Evolutionary conservation across 768 basidiomycete genomes (phyloP).

Genomic region (Collybiopsis confluens): DNA sequence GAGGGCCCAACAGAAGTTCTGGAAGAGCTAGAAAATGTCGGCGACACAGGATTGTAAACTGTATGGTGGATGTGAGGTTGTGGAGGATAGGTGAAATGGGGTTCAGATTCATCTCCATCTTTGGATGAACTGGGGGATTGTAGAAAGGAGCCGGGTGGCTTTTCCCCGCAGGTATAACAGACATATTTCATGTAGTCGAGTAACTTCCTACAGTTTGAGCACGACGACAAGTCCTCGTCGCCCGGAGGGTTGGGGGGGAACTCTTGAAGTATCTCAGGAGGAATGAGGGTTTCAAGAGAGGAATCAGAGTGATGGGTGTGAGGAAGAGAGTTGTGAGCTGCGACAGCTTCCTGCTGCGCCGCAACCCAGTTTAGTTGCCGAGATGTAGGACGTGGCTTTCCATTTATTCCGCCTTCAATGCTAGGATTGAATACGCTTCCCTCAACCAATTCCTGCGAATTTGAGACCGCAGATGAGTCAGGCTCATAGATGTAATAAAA

Average conservation of each 20-base stretch:
- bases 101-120: constrained; percentile 30
- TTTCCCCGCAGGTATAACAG: constrained; percentile 85
- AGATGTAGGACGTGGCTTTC: constrained; percentile 53
- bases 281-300: constrained; percentile 26
- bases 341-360: constrained; percentile 38
- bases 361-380: constrained; percentile 66
- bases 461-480: constrained; percentile 43
- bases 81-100: constrained; percentile 28
- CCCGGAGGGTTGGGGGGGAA: constrained; percentile 47
- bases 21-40: constrained; percentile 29
- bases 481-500: constrained; percentile 72
- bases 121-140: constrained; percentile 28
- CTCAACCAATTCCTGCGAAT: constrained; percentile 51
- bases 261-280: constrained; percentile 50
- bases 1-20: constrained; percentile 28
- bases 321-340: constrained; percentile 5
- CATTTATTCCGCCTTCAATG: constrained; percentile 25
- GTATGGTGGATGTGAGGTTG: constrained; percentile 23
- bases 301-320: constrained; percentile 26
- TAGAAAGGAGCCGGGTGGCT: constrained; percentile 35
- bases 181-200: constrained; percentile 87
- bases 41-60: constrained; percentile 19
- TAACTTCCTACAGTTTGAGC: constrained; percentile 73
- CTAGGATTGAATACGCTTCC: constrained; percentile 28
- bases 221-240: constrained; percentile 65